Percentiles rank a stretch among this genome's conserved stretches.
Conservation (phyloP, 345 rosid genomes). For the Lepidium didymum region DNA sequence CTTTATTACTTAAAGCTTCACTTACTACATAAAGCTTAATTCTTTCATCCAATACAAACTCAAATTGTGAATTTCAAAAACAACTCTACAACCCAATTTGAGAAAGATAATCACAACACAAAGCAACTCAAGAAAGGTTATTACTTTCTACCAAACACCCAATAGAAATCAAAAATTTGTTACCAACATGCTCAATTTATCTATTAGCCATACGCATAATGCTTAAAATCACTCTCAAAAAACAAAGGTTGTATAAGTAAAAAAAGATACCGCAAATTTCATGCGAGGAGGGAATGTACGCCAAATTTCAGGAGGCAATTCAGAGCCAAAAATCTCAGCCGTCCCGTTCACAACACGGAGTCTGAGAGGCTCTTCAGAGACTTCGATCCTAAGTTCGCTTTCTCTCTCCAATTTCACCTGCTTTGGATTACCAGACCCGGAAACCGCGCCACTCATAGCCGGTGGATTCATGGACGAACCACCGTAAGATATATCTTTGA, state of each 20-base stretch:
- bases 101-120: neutral
- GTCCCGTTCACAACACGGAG: conserved; percentile 72
- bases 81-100: neutral
- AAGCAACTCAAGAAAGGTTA: neutral
- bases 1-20: neutral
- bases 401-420: conserved; percentile 83
- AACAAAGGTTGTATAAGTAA: neutral
- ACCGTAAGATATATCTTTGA: conserved; percentile 35
- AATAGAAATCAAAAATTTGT: neutral
- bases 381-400: conserved; percentile 86
- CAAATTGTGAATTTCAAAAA: neutral
- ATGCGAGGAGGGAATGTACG: conserved; percentile 78
- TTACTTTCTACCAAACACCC: neutral
- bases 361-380: conserved; percentile 67
- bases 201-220: neutral
- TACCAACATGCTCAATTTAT: neutral
- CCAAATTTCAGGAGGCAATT: conserved; percentile 83
- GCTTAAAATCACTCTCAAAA: neutral
- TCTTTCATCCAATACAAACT: conserved; percentile 3
- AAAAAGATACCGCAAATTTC: conserved; percentile 65
- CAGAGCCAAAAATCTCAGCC: conserved; percentile 88
- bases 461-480: conserved; percentile 31
- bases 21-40: neutral
- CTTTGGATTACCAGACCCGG: conserved; percentile 34
- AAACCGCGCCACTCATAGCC: conserved; percentile 16